phyloP scores from a whole-genome alignment of 179 eudicot genomes.

The Camellia oleifera region DNA sequence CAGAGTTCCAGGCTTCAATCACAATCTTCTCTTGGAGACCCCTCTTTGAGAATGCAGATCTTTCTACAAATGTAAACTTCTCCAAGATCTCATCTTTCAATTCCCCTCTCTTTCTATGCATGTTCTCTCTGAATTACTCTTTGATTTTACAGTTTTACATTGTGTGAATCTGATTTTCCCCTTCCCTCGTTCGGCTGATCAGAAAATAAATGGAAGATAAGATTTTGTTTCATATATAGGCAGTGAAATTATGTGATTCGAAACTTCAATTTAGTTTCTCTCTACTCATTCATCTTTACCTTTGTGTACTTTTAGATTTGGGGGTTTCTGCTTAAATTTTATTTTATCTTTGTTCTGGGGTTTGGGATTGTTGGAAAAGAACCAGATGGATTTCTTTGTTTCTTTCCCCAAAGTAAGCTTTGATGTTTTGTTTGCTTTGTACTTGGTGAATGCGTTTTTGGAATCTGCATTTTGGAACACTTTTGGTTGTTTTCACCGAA shows the following conservation, averaged over 20 bases:
- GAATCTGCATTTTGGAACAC: conserved; percentile 7
- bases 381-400: not conserved
- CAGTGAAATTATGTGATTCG: not conserved
- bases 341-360: not conserved
- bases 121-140: not conserved
- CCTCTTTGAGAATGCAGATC: conserved; percentile 61
- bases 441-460: conserved; percentile 1
- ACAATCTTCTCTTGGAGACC: conserved; percentile 84
- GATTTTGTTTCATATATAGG: not conserved
- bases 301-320: not conserved
- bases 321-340: not conserved
- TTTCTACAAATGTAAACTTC: conserved; percentile 53
- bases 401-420: not conserved
- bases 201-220: not conserved
- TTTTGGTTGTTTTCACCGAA: not conserved
- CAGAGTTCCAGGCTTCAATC: conserved; percentile 47
- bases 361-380: not conserved
- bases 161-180: not conserved
- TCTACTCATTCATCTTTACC: not conserved
- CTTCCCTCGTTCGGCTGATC: not conserved
- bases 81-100: conserved; percentile 26
- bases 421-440: not conserved
- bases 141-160: not conserved
- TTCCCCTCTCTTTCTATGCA: not conserved
- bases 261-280: not conserved